Percentiles rank a stretch among this genome's conserved stretches.
These are phyloP conservation scores for Entophlyctis helioformis DNA, from an alignment of 192 early-diverging fungal species.

Conservation along the genomic window DNA sequence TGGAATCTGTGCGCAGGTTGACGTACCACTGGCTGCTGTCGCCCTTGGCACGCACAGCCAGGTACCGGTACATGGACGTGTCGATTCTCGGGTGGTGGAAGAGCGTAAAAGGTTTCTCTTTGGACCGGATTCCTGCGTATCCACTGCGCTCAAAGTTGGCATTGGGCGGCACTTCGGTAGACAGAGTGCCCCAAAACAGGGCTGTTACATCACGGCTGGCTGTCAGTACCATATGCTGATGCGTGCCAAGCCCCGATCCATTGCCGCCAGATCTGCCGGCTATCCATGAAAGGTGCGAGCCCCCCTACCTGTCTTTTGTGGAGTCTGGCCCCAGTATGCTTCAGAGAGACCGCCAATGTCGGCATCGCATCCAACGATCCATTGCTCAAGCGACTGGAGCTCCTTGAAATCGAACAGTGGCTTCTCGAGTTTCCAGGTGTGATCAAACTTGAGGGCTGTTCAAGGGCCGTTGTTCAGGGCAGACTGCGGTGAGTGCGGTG, in stretches of 20 bases:
- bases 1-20: conserved; percentile 77
- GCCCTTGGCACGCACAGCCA: conserved; percentile 67
- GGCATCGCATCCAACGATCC: conserved; percentile 78
- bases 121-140: conserved; percentile 82
- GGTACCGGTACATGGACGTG: conserved; percentile 71
- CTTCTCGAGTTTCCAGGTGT: conserved; percentile 54
- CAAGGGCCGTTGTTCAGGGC: background rate
- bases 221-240: background rate
- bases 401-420: conserved; percentile 54
- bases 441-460: conserved; percentile 14
- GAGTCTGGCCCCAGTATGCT: conserved; percentile 63
- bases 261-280: background rate
- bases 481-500: background rate
- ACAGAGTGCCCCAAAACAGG: conserved; percentile 72
- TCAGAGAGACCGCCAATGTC: conserved; percentile 83
- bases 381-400: conserved; percentile 54
- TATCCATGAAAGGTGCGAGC: background rate
- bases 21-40: conserved; percentile 85
- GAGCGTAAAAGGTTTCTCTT: conserved; percentile 51
- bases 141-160: conserved; percentile 65
- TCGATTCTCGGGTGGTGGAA: conserved; percentile 75
- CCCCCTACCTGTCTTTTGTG: conserved; percentile 37
- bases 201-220: conserved; percentile 8
- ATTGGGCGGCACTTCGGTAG: conserved; percentile 63
- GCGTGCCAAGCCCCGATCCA: conserved; percentile 2